phyloP scores from a whole-genome alignment of 345 rosid genomes.

The Laguncularia racemosa region DNA sequence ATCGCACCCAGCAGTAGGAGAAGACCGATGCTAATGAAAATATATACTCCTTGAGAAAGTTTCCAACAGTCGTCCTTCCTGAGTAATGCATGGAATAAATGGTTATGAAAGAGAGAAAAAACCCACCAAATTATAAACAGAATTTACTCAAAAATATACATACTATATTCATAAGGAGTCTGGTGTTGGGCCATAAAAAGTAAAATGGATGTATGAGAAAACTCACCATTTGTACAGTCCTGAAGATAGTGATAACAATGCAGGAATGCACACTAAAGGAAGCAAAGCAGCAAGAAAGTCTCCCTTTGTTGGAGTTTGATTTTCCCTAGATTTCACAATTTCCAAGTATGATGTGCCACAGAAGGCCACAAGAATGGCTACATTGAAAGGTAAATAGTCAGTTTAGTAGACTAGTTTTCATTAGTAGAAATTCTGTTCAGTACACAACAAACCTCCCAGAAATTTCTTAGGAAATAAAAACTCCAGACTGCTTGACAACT shows the following conservation, averaged over 20 bases:
- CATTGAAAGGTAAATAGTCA: slow-evolving; percentile 14
- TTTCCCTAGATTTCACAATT: slow-evolving; percentile 81
- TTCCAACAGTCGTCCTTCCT: slow-evolving; percentile 99
- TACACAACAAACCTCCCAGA: too few relatives aligned
- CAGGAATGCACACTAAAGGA: slow-evolving; percentile 95
- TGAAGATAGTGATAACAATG: slow-evolving; percentile 73
- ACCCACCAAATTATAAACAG: neutral
- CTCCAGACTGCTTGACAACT: neutral
- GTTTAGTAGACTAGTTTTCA: too few relatives aligned
- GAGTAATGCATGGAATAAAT: slow-evolving; percentile 8
- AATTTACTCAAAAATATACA: neutral
- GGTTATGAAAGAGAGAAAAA: neutral
- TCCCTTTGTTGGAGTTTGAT: slow-evolving; percentile 71
- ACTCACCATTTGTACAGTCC: slow-evolving; percentile 94
- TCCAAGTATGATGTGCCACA: slow-evolving; percentile 89
- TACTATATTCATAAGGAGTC: neutral
- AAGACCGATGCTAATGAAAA: slow-evolving; percentile 80
- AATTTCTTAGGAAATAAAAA: too few relatives aligned
- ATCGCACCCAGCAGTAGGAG: slow-evolving; percentile 93
- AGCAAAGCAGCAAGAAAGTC: slow-evolving; percentile 97
- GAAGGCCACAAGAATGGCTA: slow-evolving; percentile 90
- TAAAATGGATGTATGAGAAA: slow-evolving; percentile 7
- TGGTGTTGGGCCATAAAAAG: too few relatives aligned
- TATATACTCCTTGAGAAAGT: slow-evolving; percentile 81
- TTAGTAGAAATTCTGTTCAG: too few relatives aligned